Base-by-base conservation (phyloP, 1,284 basidiomycete species). In the Pseudozyma pruni region DNA sequence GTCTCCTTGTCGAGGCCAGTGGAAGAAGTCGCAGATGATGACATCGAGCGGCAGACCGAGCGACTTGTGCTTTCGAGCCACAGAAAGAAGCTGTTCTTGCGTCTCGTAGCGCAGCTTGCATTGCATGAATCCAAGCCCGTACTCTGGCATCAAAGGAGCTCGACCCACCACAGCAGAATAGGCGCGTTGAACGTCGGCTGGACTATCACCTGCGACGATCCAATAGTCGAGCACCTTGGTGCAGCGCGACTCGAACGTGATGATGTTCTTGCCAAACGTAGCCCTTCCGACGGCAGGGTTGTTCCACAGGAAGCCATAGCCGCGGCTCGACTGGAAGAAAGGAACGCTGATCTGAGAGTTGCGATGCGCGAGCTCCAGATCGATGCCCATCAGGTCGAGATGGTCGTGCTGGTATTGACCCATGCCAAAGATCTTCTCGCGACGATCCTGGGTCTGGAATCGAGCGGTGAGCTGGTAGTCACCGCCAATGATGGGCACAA, bases 251-350 rank as follows among this genome's bases (percentile, higher is more conserved):
- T 66, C 62, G n/a, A 66, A 66, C 1, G 62, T 49, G 32, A 59
- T 66, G 27, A 54, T 34, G 46, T 66, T 66, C 40, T 51, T 53
- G 27, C 62, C 55, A 23, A 66, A 66, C 4, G 34, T 25, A 11
- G 54, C 62, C 17, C 62, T 23, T 1, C 62, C 62, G 5, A 66
- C 57, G 1, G 62, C 42, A 13, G 62, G 62, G 25, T 58, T 66
- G 46, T 66, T 66, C 62, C 62, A 66, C 0, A 66, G 43, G 35
- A 66, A 44, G 34, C 62, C 62, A 20, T 66, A 66, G 17, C 62
- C 62, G 6, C 55, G 51, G 35, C 45, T 66, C 13, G 62, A 66
- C 10, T 40, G 46, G 20, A 50, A 51, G 42, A 66, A 66, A 4
- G 62, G 62, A 1, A 66, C 34, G 19, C 55, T 59, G 3, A 56